Conservation (phyloP, 306 rosid species). For the Cajanus cajan region DNA sequence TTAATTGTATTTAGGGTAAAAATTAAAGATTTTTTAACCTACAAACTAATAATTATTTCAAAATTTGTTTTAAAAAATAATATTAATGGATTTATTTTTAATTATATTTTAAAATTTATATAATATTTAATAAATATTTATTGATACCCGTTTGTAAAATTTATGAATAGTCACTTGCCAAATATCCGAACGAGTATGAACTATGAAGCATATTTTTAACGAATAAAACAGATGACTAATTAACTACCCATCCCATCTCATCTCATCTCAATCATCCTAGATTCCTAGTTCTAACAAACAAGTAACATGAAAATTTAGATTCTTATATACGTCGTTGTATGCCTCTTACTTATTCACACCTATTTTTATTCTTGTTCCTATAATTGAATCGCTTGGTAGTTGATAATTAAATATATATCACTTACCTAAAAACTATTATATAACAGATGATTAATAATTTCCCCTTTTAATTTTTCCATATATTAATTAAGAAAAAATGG, state of each 20-base stretch:
- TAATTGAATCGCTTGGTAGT: neutral
- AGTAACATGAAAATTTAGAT: neutral
- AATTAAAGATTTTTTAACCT: no score
- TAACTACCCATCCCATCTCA: neutral
- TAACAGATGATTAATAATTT: neutral
- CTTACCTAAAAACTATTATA: neutral
- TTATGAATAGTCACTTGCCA: neutral
- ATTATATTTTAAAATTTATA: no score
- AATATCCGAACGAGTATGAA: no score
- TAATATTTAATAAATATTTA: no score
- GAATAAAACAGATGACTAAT: neutral
- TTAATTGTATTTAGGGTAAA: no score
- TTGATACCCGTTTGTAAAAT: no score
- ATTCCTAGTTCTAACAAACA: conserved; percentile 19
- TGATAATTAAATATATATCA: neutral
- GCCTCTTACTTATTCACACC: neutral
- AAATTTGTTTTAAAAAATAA: no score
- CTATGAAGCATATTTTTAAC: neutral
- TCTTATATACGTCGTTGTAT: neutral
- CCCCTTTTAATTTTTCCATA: neutral
- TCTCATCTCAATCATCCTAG: no score
- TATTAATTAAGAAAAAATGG: neutral
- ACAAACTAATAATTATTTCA: no score
- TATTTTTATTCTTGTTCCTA: conserved; percentile 6
- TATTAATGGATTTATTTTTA: no score